These are phyloP conservation scores for Penicillium macrosclerotiorum DNA, from an alignment of 495 filamentous ascomycete genomes.

Conservation along the genomic window DNA sequence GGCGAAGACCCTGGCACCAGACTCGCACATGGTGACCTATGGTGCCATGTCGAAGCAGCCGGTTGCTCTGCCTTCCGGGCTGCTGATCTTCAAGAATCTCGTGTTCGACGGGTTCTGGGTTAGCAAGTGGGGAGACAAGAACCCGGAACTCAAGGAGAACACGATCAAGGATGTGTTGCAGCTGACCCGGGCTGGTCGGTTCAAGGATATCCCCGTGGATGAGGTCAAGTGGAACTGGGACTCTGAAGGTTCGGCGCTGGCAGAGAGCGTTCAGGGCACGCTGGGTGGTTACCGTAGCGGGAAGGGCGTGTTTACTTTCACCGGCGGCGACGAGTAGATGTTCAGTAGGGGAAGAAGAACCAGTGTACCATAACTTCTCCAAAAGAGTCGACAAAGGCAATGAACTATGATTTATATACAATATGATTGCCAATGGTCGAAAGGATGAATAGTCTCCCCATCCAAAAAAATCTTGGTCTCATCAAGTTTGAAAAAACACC, in stretches of 20 bases:
- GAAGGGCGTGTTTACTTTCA: constrained; percentile 88
- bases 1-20: constrained; percentile 62
- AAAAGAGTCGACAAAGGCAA: too few relatives aligned
- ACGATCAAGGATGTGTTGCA: constrained; percentile 80
- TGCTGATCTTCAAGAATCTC: constrained; percentile 89
- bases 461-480: too few relatives aligned
- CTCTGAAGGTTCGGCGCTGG: constrained; percentile 61
- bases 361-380: constrained; percentile 13
- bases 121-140: constrained; percentile 76
- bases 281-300: constrained; percentile 75
- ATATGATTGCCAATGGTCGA: background rate
- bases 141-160: constrained; percentile 69
- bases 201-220: constrained; percentile 77
- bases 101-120: constrained; percentile 93
- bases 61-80: constrained; percentile 68
- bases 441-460: too few relatives aligned
- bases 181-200: constrained; percentile 68
- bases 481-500: too few relatives aligned
- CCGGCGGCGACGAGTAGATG: constrained; percentile 37
- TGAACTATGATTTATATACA: too few relatives aligned
- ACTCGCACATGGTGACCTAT: constrained; percentile 84
- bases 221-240: constrained; percentile 79
- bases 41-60: constrained; percentile 92
- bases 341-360: background rate
- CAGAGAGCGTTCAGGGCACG: constrained; percentile 70